Conservation (phyloP, 2,329 filamentous ascomycete genomes). For the Colletotrichum costaricense region DNA sequence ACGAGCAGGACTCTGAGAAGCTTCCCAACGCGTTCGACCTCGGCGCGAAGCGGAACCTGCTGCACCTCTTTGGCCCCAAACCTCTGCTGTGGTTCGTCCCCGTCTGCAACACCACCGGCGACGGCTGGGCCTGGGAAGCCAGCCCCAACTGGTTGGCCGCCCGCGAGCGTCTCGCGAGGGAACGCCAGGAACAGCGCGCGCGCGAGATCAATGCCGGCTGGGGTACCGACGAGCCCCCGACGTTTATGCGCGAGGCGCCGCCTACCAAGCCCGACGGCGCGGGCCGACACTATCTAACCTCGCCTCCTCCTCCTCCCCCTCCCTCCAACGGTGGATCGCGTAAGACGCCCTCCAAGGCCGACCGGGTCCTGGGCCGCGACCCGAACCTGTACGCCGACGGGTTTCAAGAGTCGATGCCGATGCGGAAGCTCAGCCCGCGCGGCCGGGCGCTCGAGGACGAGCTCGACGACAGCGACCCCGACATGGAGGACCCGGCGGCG, state of each 20-base stretch:
- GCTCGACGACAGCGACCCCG: conserved; percentile 47
- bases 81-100: conserved; percentile 83
- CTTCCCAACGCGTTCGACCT: conserved; percentile 95
- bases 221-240: conserved; percentile 57
- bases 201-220: conserved; percentile 76
- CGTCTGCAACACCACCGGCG: conserved; percentile 85
- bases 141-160: conserved; percentile 82
- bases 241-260: conserved; percentile 34
- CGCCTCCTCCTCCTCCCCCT: conserved; percentile 28
- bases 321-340: conserved; percentile 42
- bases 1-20: conserved; percentile 88
- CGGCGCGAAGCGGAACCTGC: conserved; percentile 82
- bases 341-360: conserved; percentile 64
- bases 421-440: conserved; percentile 59
- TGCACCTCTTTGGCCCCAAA: conserved; percentile 82
- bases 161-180: conserved; percentile 69
- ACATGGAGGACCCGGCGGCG: conserved; percentile 52
- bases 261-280: conserved; percentile 38
- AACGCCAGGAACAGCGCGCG: conserved; percentile 69
- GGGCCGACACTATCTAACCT: conserved; percentile 42
- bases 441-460: conserved; percentile 58
- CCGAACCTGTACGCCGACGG: conserved; percentile 66
- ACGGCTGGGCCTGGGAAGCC: conserved; percentile 95
- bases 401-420: conserved; percentile 53
- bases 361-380: conserved; percentile 68